Base-by-base conservation (phyloP, 139 green algal genomes). In the Deuterostichococcus epilithicus region DNA sequence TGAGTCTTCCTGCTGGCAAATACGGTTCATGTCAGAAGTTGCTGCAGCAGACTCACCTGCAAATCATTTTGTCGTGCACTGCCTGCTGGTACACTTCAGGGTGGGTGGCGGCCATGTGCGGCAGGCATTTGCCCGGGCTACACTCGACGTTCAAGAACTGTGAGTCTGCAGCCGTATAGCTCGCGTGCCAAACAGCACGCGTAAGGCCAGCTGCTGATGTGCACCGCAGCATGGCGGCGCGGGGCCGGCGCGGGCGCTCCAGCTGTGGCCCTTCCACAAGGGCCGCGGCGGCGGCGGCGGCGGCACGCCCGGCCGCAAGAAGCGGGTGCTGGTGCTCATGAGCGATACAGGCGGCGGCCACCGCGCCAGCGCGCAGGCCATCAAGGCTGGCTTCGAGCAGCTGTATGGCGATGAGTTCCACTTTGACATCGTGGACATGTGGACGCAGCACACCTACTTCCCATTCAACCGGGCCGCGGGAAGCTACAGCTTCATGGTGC, bases 311-410 rank as follows among this genome's bases (percentile, higher is more conserved):
- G n/a, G 52, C 52, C 5, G 52, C 52, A 69, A 67, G 33, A 92
- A 91, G 70, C 82, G 85, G 8, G 83, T 99, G 20, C 84, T 99
- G 22, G 96, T 99, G 35, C 88, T 98, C 39, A 98, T 98, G 92
- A 92, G 81, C 60, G 97, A 99, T 86, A 99, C 95, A 2, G 95
- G 95, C 8, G 95, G 95, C 13, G 95, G 95, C 18, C 95, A 99
- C 85, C 88, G 91, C 45, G 95, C 95, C 5, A 95, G 86, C 69
- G 95, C 95, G 2, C 87, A 98, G 76, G 95, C 95, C 10, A 80
- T 99, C 37, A 88, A 91, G 76, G 84, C 86, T 10, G 95, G 88
- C 0, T 98, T 98, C 81, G 68, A 95, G 78, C 75, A 93, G 82
- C 80, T 92, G 68, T 97, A 95, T 80, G 93, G 94, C 0, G 78